phyloP scores from a whole-genome alignment of 371 early-diverging fungal genomes.

The Mortierella sp. region DNA sequence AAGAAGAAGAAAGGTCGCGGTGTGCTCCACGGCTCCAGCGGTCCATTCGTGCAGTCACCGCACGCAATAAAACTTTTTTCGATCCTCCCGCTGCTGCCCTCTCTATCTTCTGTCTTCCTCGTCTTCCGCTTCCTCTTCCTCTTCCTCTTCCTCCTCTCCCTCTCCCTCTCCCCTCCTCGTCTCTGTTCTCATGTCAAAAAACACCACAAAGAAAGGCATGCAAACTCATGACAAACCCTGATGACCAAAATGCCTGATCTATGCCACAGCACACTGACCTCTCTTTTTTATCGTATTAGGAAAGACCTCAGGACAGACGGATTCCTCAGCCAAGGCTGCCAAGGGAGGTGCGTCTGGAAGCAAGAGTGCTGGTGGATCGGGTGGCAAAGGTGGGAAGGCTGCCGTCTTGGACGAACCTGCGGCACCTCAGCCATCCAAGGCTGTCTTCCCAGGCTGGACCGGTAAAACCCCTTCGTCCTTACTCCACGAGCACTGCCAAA shows the following conservation, averaged over 20 bases:
- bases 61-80: background rate
- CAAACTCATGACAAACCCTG: background rate
- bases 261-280: too few species aligned
- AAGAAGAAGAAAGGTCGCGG: too few species aligned
- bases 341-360: slow-evolving; percentile 11
- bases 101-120: background rate
- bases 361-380: background rate
- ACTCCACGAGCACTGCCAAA: slow-evolving; percentile 83
- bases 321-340: slow-evolving; percentile 3
- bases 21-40: slow-evolving; percentile 13
- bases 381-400: slow-evolving; percentile 24
- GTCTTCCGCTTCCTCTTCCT: background rate
- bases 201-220: slow-evolving; percentile 30
- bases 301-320: slow-evolving; percentile 11
- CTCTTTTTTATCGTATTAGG: slow-evolving; percentile 6
- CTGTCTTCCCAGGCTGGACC: slow-evolving; percentile 82
- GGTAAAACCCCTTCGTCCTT: slow-evolving; percentile 86
- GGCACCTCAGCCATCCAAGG: slow-evolving; percentile 35
- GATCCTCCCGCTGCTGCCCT: background rate
- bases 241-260: too few species aligned
- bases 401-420: slow-evolving; percentile 14
- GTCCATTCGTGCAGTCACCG: slow-evolving; percentile 16
- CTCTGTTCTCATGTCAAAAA: slow-evolving; percentile 34
- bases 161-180: background rate
- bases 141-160: background rate